These are phyloP conservation scores for Phaeotremella skinneri DNA, from an alignment of 768 basidiomycete genomes.

Conservation along the genomic window DNA sequence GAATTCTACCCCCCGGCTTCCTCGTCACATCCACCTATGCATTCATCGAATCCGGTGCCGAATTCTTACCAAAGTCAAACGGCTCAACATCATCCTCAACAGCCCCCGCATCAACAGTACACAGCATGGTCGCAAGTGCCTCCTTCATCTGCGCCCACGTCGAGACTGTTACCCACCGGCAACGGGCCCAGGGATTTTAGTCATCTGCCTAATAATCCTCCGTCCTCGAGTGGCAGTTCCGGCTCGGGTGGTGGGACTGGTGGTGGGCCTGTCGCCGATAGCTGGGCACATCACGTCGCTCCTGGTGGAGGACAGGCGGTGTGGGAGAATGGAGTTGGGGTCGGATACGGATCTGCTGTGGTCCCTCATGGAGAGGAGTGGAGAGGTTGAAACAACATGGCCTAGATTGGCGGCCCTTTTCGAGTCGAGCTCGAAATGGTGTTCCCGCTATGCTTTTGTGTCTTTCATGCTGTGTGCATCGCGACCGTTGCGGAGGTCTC, in stretches of 20 bases:
- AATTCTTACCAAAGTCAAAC: not conserved
- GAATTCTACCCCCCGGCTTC: constrained; percentile 16
- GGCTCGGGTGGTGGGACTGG: not conserved
- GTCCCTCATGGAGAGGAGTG: not conserved
- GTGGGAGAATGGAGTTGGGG: not conserved
- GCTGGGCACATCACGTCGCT: not conserved
- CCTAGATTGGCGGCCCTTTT: too few species aligned
- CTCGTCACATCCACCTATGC: not conserved
- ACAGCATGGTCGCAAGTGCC: not conserved
- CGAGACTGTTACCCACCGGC: not conserved
- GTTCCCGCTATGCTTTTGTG: too few species aligned
- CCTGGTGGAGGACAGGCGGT: not conserved
- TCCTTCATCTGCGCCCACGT: not conserved
- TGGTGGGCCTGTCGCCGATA: not conserved
- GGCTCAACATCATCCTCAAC: not conserved
- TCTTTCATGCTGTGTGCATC: too few species aligned
- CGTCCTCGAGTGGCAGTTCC: not conserved
- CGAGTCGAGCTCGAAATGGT: too few species aligned
- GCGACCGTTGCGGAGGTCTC: too few species aligned
- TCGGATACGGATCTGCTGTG: not conserved
- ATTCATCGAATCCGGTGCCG: not conserved
- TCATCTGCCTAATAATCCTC: not conserved
- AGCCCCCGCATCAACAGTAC: not conserved
- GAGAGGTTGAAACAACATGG: not conserved
- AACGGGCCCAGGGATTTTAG: not conserved